Base-by-base conservation (phyloP, 2,329 filamentous ascomycete species). In the Fusarium sp. region DNA sequence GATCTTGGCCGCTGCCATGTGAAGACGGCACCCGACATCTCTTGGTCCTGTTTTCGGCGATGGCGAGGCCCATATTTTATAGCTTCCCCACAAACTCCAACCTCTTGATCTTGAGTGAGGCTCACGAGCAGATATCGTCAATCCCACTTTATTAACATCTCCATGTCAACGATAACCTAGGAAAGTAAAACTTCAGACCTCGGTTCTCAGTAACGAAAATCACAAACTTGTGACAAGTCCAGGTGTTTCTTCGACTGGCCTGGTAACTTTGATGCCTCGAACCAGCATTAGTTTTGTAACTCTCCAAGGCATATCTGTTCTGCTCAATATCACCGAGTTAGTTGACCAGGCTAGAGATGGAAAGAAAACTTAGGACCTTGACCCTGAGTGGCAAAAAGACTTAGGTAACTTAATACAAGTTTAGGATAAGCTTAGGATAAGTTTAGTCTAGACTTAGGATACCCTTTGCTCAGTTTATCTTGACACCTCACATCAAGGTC, bases 1-100 rank as follows among this genome's bases (percentile, higher is more conserved):
- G 66, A 58, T 56, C 33, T 66, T 69, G 52, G 23, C 59, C 64
- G 52, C 41, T 60, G 25, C 52, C 63, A 52, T 58, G 29, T 70
- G 12, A 21, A 56, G 7, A 57, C 44, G 42, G 29, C 21, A 42
- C 37, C 16, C 35, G 35, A 19, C 35, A 18, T 52, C 19, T 27
- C 57, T 41, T 48, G 55, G 57, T 38, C 39, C 46, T 45, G 12
- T 38, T 56, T 33, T 59, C 42, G 46, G 45, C 25, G 35, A 39
- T 38, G 25, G 25, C 25, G 31, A 35, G 51, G 33, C 39, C 48
- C 59, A 57, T 61, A 27, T 35, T 55, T 55, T 37, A 27, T 42
- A 38, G 51, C 44, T 42, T 63, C 60, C 55, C 55, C 52, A 60
- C 42, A 63, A 60, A 63, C 55, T 49, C 29, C 46, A 49, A 33